Evolutionary conservation across 768 basidiomycete species (phyloP).

Genomic region (Boletus rubescentipes): DNA sequence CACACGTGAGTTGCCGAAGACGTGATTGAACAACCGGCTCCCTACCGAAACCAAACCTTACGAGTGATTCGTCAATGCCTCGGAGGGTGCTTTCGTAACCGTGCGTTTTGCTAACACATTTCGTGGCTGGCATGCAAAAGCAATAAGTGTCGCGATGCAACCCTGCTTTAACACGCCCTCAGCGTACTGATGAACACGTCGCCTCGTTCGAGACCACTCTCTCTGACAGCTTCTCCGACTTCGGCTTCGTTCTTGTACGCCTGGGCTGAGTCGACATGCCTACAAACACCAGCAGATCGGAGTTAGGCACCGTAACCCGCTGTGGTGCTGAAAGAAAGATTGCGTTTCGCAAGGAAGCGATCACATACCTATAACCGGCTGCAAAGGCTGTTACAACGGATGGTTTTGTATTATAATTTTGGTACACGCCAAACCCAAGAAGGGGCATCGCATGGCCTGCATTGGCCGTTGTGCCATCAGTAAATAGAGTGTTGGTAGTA

Average conservation of each 20-base stretch:
- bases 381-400: constrained; percentile 62
- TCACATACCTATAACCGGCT: constrained; percentile 58
- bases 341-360: neutral
- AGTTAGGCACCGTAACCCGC: neutral
- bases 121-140: constrained; percentile 51
- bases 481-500: neutral
- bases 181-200: constrained; percentile 70
- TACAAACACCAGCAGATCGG: constrained; percentile 23
- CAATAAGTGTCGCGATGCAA: constrained; percentile 2
- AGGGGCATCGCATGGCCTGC: constrained; percentile 59
- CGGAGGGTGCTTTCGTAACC: constrained; percentile 61
- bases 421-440: constrained; percentile 71
- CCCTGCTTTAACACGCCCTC: neutral
- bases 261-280: constrained; percentile 76
- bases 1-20: constrained; percentile 9
- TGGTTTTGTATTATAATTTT: constrained; percentile 55
- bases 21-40: neutral
- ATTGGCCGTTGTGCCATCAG: constrained; percentile 1
- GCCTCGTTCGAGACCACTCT: constrained; percentile 53
- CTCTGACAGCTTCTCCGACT: constrained; percentile 58
- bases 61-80: constrained; percentile 61
- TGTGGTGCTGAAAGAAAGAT: neutral
- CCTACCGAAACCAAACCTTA: constrained; percentile 58
- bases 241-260: constrained; percentile 63
- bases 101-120: constrained; percentile 54